Base-by-base conservation (phyloP, 306 rosid species). In the Vigna reflexopilosa region DNA sequence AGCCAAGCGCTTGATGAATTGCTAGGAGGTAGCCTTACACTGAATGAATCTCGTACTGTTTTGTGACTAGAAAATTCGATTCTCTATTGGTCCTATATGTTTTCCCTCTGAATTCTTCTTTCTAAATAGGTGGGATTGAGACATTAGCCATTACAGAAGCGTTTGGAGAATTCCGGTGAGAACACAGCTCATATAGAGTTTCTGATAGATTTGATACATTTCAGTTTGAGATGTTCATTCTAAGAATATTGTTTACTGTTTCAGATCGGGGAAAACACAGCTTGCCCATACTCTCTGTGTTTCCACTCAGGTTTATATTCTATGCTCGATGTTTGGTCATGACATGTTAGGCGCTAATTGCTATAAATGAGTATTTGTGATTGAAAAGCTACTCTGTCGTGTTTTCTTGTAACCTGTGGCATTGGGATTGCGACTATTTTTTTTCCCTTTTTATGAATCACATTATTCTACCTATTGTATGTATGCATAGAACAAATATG, bases 251-350 rank as follows among this genome's bases (percentile, higher is more conserved):
- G 65, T 50, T 74, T 22, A 55, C 2, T 70, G 20, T 81, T 85
- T 79, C 90, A 94, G 98, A 80, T 94, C 92, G 34, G 98, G 98
- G 72, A 94, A 92, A 87, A 94, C 98, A 8, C 98, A 92, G 83
- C 95, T 94, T 72, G 98, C 98, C 26, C 98, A 94, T 72, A 94
- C 98, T 82, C 97, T 94, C 12, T 92, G 97, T 61, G 98, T 94
- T 79, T 87, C 97, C 61, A 94, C 98, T 26, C 98, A 94, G 98
- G 97, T 94, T 83, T 20, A 50, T 55, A 9, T 65, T 76, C 69
- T 50, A 72, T 63, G 26, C 56, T 13, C 6, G 42, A 30, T 19
- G 52, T 81, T 68, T 59, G 26, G 2, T 69, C 73, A 38, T 56
- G 12, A 14, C 63, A 40, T 82, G 56, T 32, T 81, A 30, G 64